Conservation (phyloP, 73 alveolate species). For the Stentor coeruleus region DNA sequence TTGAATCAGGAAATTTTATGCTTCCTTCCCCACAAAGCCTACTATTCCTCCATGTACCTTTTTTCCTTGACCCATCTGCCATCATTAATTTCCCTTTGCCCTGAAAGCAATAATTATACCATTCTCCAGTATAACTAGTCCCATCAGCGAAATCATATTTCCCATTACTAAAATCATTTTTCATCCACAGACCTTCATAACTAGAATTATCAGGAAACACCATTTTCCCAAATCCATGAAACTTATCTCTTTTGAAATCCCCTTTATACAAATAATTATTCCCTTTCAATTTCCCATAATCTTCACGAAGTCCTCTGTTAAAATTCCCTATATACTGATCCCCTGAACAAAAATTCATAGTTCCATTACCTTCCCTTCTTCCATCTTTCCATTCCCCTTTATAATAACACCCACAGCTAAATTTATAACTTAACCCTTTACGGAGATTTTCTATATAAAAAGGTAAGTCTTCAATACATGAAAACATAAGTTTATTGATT, state of each 20-base stretch:
- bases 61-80: neutral
- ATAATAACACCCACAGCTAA: constrained; percentile 2
- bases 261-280: constrained; percentile 22
- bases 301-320: neutral
- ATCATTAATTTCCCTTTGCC: constrained; percentile 1
- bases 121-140: neutral
- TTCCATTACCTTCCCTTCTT: constrained; percentile 15
- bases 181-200: constrained; percentile 30
- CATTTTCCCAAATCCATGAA: constrained; percentile 27
- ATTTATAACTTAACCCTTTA: neutral
- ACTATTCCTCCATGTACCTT: neutral
- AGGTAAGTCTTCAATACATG: constrained; percentile 3
- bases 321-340: neutral
- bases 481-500: neutral
- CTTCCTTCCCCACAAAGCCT: constrained; percentile 17
- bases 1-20: neutral
- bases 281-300: constrained; percentile 12
- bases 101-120: neutral
- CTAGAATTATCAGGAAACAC: constrained; percentile 1
- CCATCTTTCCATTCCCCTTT: constrained; percentile 23
- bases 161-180: neutral
- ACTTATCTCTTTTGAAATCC: constrained; percentile 26
- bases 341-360: neutral
- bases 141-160: neutral
- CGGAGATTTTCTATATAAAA: neutral